Conservation (phyloP, 345 rosid genomes). For the Camelina hispida region DNA sequence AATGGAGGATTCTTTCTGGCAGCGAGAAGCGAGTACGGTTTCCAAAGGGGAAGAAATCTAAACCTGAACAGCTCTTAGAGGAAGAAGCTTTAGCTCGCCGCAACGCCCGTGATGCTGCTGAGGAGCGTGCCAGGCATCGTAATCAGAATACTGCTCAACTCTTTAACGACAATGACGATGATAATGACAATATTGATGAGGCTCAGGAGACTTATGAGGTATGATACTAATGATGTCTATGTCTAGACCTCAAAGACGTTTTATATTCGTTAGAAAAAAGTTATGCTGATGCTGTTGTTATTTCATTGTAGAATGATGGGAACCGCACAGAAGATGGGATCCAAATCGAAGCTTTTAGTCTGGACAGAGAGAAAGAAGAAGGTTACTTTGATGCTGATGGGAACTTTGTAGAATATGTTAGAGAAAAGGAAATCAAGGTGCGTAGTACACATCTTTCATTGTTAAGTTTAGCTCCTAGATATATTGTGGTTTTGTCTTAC, state of each 20-base stretch:
- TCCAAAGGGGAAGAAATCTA: constrained; percentile 92
- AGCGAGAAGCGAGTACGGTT: constrained; percentile 88
- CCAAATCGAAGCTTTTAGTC: constrained; percentile 91
- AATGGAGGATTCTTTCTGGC: constrained; percentile 43
- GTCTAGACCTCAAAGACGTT: neutral
- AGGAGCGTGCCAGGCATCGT: constrained; percentile 81
- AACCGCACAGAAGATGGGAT: constrained; percentile 87
- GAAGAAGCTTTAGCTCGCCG: constrained; percentile 49
- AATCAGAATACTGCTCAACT: constrained; percentile 60
- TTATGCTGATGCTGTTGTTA: constrained; percentile 36
- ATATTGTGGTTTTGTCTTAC: constrained; percentile 32
- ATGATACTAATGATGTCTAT: neutral
- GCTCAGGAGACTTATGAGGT: constrained; percentile 86
- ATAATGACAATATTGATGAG: constrained; percentile 47
- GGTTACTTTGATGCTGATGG: constrained; percentile 94
- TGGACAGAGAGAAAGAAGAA: constrained; percentile 90
- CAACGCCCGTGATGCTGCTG: constrained; percentile 71
- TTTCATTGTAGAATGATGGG: constrained; percentile 69
- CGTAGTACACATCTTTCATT: constrained; percentile 14
- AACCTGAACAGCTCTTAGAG: constrained; percentile 52
- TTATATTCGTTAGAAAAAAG: constrained; percentile 28
- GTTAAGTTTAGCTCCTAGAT: neutral
- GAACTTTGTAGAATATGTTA: constrained; percentile 87
- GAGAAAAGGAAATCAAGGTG: constrained; percentile 81
- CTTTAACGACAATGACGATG: constrained; percentile 58